Evolutionary conservation across 2,329 filamentous ascomycete species (phyloP).

Genomic region (Amauroascus niger): DNA sequence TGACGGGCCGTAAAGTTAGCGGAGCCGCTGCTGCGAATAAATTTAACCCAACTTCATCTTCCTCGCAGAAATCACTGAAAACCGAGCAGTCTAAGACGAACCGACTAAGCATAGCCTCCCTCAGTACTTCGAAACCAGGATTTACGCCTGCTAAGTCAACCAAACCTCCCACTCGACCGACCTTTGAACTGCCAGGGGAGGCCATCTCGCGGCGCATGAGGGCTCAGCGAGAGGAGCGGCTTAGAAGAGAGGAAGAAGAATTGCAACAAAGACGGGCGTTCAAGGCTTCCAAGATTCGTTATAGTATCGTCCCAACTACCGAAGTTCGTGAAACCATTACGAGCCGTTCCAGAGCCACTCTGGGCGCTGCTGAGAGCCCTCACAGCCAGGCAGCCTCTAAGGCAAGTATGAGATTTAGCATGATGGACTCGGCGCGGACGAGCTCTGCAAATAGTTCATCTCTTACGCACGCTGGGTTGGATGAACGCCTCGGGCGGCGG

Average conservation of each 20-base stretch:
- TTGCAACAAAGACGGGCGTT: conserved; percentile 30
- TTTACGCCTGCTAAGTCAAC: conserved; percentile 44
- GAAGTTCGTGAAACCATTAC: conserved; percentile 40
- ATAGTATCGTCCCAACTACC: conserved; percentile 25
- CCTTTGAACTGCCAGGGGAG: conserved; percentile 46
- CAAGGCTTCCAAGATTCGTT: conserved; percentile 38
- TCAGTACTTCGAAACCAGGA: conserved; percentile 39
- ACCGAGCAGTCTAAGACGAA: neutral
- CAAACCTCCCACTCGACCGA: conserved; percentile 42
- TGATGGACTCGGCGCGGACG: conserved; percentile 8
- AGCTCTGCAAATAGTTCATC: conserved; percentile 7
- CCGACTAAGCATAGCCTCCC: conserved; percentile 8
- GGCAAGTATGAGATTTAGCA: neutral
- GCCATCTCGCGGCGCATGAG: conserved; percentile 46
- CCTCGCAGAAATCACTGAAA: neutral
- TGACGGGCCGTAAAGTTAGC: neutral
- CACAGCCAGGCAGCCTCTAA: neutral
- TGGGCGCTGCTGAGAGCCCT: neutral
- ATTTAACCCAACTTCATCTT: neutral
- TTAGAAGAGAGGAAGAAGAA: conserved; percentile 36
- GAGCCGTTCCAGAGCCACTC: conserved; percentile 34
- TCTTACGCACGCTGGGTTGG: conserved; percentile 11
- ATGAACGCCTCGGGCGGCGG: conserved; percentile 15
- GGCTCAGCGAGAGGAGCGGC: conserved; percentile 41
- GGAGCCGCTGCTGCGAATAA: neutral